Evolutionary conservation across 176 grass and related monocot species (phyloP), one percentile per base, ranked within the genome.

Genomic region (Aegilops tauschii): DNA sequence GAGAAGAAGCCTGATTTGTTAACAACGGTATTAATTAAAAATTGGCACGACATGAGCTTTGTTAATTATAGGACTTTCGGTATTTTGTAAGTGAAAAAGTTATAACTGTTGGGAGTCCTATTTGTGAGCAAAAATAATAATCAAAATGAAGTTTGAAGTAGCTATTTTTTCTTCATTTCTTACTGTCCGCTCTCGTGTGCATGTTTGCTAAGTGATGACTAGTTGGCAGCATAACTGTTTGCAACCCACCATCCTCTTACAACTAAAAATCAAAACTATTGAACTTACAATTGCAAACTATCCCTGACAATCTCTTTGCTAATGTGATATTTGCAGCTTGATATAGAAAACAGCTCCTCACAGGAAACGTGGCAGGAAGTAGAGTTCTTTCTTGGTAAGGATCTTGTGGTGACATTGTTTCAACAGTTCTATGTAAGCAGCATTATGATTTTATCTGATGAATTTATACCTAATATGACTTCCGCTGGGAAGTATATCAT

Each of bases 341-440:
- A 98, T 86, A 96, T 98, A 88, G 86, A 90, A 84, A 98, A 96
- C 75, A 98, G 90, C 83, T 94, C 96, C 69, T 95, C 82, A 40
- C 96, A 98, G 81, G 83, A 91, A 89, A 71, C 86, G 56, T 98
- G 96, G 96, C 96, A 98, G 88, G 85, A 90, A 89, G 92, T 98
- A 62, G 96, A 98, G 82, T 91, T 98, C 90, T 78, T 94, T 83
- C 91, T 98, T 85, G 96, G 96, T 98, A 91, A 86, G 90, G 80
- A 73, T 92, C 40, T 56, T 66, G 47, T 45, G 45, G 27, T 58
- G 40, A 72, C 78, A 87, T 64, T 61, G 49, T 79, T 54, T 86
- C 16, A 84, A 59, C 13, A 8, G 11, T 73, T 56, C 12, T 70
- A 20, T 84, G 47, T 73, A 65, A 58, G 20, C 67, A 74, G 59